Base-by-base conservation (phyloP, 2,329 filamentous ascomycete species). In the Botrytis paeoniae region DNA sequence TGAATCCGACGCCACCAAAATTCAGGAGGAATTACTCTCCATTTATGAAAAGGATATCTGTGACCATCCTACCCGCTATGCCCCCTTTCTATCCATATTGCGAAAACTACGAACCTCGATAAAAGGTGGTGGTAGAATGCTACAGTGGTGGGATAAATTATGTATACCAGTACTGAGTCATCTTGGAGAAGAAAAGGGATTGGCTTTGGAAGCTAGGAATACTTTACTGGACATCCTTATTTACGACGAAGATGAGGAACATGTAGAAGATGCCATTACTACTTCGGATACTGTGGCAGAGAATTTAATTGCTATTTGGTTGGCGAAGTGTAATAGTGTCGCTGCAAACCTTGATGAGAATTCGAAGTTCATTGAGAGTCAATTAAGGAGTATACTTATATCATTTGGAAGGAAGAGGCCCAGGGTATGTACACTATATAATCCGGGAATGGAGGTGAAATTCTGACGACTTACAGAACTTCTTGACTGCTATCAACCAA, bases 61-160 rank as follows among this genome's bases (percentile, higher is more conserved):
- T 37, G 86, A 86, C 48, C 84, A 85, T 37, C 83, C 87, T 3
- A 81, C 86, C 69, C 88, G 89, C 76, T 87, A 88, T 79, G 89
- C 88, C 14, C 83, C 89, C n/a, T 96, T 95, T 82, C 85, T 95
- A 29, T 86, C 87, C 68, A 86, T 93, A 63, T 82, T 95, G 72
- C 87, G 88, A 64, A 86, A 86, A 59, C 83, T 95, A 51, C 86
- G 89, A 37, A 89, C 91, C 4, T 86, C 87, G 18, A 85, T 96
- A 71, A 86, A 86, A 72, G 89, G 89, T 18, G 86, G 90, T 3
- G 85, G 87, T 48, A 87, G 90, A 72, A 82, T 93, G 71, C 82
- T 90, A 72, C 86, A 90, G 74, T 96, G 93, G 93, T 94, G 92
- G 87, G 88, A 92, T 63, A 83, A 87, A 75, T 84, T 91, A 22